Evolutionary conservation across 2,329 filamentous ascomycete genomes (phyloP).

Genomic region (Nemania diffusa): DNA sequence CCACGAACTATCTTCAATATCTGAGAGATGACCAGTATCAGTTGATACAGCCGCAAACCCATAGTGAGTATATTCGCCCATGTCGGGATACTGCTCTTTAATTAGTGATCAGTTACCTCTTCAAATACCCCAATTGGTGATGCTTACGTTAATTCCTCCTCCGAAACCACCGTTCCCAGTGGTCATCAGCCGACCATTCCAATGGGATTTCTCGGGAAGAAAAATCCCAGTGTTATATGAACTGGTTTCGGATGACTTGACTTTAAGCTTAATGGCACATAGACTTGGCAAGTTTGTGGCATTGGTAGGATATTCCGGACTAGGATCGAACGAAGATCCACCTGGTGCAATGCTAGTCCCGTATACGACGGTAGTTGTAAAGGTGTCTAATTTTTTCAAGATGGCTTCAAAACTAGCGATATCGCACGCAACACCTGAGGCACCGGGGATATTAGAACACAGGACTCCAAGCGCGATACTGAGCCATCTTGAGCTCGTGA

Average conservation of each 20-base stretch:
- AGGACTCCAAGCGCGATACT: background rate
- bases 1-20: slow-evolving; percentile 44
- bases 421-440: background rate
- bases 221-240: slow-evolving; percentile 50
- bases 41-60: slow-evolving; percentile 50
- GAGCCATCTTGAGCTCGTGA: background rate
- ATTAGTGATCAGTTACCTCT: background rate
- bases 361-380: slow-evolving; percentile 1
- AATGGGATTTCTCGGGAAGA: slow-evolving; percentile 42
- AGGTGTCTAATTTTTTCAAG: background rate
- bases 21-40: slow-evolving; percentile 48
- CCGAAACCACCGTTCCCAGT: slow-evolving; percentile 50
- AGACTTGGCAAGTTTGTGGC: slow-evolving; percentile 48
- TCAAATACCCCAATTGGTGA: background rate
- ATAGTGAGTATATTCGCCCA: slow-evolving; percentile 42
- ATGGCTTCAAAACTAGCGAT: slow-evolving; percentile 2
- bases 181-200: slow-evolving; percentile 49
- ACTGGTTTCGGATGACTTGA: slow-evolving; percentile 44
- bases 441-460: background rate
- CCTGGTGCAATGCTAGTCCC: background rate
- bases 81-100: slow-evolving; percentile 39
- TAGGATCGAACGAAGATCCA: slow-evolving; percentile 20
- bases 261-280: slow-evolving; percentile 49
- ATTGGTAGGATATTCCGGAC: slow-evolving; percentile 22
- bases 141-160: slow-evolving; percentile 49